Conservation (phyloP, 345 rosid species). For the Aquilaria malaccensis region DNA sequence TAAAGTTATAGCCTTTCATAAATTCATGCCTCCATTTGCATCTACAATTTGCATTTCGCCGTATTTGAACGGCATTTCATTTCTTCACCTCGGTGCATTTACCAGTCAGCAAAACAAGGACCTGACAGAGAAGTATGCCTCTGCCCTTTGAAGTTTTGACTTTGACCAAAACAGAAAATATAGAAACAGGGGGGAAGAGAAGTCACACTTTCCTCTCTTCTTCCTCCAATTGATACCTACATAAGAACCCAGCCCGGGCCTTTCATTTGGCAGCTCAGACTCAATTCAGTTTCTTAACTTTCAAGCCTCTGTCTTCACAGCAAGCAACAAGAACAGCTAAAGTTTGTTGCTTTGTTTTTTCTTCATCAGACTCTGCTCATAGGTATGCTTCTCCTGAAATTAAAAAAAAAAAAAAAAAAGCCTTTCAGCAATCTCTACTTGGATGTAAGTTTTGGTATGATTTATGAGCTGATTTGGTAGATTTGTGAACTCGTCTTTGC, state of each 20-base stretch:
- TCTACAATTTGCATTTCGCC: constrained; percentile 14
- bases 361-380: not conserved
- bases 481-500: not conserved
- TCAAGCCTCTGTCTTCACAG: not conserved
- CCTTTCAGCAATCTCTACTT: not conserved
- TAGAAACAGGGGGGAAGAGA: constrained; percentile 36
- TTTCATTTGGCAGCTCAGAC: constrained; percentile 6
- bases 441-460: not conserved
- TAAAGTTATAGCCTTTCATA: not conserved
- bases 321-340: not conserved
- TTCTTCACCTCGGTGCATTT: constrained; percentile 6
- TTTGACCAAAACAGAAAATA: constrained; percentile 33
- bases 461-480: not conserved
- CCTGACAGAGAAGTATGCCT: constrained; percentile 10
- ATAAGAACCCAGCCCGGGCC: constrained; percentile 18
- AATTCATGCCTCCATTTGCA: not conserved
- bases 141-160: constrained; percentile 41
- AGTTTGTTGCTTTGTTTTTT: not conserved
- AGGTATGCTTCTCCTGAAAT: constrained; percentile 15
- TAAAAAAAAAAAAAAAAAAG: not conserved
- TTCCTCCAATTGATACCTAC: constrained; percentile 33
- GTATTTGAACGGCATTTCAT: constrained; percentile 13
- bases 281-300: not conserved
- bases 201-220: constrained; percentile 62
- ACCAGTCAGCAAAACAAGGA: not conserved